A percentile compares a stretch with the other conserved stretches of the same genome.
phyloP scores from a whole-genome alignment of 1,284 basidiomycete species.

The Dichomitus squalens region DNA sequence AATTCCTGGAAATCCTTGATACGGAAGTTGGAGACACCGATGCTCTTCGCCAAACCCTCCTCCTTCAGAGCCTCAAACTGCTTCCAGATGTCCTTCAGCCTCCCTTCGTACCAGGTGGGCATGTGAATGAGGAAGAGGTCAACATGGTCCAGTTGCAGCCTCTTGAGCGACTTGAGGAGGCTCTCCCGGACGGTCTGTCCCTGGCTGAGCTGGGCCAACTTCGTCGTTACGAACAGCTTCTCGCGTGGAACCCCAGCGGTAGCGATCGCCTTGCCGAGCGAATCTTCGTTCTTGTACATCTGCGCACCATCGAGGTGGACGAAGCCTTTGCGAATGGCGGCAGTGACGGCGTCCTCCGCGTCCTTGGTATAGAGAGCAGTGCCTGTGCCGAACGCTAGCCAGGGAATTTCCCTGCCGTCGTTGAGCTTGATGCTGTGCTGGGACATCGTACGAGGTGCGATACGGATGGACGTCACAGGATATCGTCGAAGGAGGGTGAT shows the following conservation, averaged over 20 bases:
- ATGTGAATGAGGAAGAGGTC: constrained; percentile 81
- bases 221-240: constrained; percentile 69
- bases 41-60: constrained; percentile 71
- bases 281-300: constrained; percentile 62
- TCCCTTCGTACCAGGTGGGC: constrained; percentile 47
- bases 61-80: constrained; percentile 70
- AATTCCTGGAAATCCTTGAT: constrained; percentile 67
- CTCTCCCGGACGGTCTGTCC: constrained; percentile 53
- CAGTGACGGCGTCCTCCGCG: constrained; percentile 47
- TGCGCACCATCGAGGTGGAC: constrained; percentile 77
- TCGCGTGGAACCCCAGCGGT: constrained; percentile 55
- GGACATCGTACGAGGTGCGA: constrained; percentile 33
- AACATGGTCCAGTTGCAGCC: constrained; percentile 69
- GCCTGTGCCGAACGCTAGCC: constrained; percentile 73
- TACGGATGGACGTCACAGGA: constrained; percentile 11
- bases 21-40: constrained; percentile 86
- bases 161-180: constrained; percentile 55
- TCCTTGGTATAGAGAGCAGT: constrained; percentile 59
- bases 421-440: constrained; percentile 52
- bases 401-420: constrained; percentile 58
- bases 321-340: constrained; percentile 64
- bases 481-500: constrained; percentile 23
- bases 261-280: constrained; percentile 53
- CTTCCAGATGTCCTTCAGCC: constrained; percentile 64
- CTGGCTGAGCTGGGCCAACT: constrained; percentile 44